phyloP scores from a whole-genome alignment of 352 stramenopile species.

The Pythium guiyangense region DNA sequence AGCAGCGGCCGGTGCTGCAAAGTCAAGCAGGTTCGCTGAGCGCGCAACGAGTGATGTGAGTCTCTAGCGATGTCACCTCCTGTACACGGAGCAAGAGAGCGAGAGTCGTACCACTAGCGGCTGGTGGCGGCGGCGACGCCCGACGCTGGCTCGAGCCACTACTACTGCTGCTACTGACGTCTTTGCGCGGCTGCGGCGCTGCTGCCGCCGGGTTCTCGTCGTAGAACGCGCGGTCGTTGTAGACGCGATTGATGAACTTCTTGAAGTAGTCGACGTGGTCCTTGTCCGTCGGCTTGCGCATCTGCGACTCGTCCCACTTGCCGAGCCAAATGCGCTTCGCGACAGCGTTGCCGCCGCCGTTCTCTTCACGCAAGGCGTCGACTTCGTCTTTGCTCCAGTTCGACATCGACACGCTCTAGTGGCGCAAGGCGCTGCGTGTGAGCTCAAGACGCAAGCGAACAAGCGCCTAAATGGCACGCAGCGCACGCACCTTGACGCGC shows the following conservation, averaged over 20 bases:
- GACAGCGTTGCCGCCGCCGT: conserved; percentile 24
- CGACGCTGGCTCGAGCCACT: conserved; percentile 11
- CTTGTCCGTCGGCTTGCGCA: conserved; percentile 67
- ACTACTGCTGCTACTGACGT: not conserved
- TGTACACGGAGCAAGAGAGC: not conserved
- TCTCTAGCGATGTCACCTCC: not conserved
- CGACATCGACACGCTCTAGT: conserved; percentile 89
- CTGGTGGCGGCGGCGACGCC: not conserved
- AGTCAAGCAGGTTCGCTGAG: conserved; percentile 50
- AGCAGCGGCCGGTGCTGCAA: conserved; percentile 26
- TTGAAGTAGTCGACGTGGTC: conserved; percentile 86
- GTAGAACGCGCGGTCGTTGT: conserved; percentile 81
- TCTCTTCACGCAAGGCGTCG: conserved; percentile 77
- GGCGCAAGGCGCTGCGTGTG: too few relatives aligned
- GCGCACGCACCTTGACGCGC: conserved; percentile 83
- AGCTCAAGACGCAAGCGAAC: too few relatives aligned
- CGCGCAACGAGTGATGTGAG: not conserved
- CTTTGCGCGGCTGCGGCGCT: not conserved
- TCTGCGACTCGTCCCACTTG: conserved; percentile 41
- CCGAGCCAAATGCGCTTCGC: conserved; percentile 18
- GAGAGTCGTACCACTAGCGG: conserved; percentile 7
- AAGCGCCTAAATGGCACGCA: not conserved
- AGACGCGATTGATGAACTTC: conserved; percentile 79
- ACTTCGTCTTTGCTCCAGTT: conserved; percentile 92
- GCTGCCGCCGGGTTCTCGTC: conserved; percentile 28